A percentile compares a stretch with the other conserved stretches of the same genome.
These are phyloP conservation scores for Parasarocladium wereldwijsianum DNA, from an alignment of 2,329 filamentous ascomycete species.

Conservation along the genomic window DNA sequence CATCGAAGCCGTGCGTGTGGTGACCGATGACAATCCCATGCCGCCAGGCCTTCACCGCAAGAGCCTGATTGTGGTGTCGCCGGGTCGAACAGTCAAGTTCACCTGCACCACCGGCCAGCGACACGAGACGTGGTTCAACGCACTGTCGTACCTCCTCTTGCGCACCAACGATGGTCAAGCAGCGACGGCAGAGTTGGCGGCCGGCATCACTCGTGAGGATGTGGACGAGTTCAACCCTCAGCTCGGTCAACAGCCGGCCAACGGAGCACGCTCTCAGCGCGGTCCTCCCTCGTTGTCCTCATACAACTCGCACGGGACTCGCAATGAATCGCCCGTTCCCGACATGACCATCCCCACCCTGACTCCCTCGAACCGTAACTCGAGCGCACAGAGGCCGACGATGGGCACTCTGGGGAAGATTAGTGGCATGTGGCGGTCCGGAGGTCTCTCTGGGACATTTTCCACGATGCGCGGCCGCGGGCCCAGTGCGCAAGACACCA, in stretches of 20 bases:
- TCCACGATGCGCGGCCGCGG: conserved; percentile 39
- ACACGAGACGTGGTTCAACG: conserved; percentile 98
- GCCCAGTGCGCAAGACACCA: conserved; percentile 24
- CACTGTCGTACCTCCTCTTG: conserved; percentile 79
- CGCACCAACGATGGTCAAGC: conserved; percentile 54
- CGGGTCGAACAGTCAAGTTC: conserved; percentile 80
- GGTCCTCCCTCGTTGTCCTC: conserved; percentile 58
- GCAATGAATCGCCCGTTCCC: conserved; percentile 44
- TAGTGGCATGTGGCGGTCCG: conserved; percentile 43
- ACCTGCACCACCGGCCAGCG: conserved; percentile 87
- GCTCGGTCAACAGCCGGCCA: conserved; percentile 18
- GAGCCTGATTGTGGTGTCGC: conserved; percentile 80
- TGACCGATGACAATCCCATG: conserved; percentile 88
- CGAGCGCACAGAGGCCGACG: conserved; percentile 16
- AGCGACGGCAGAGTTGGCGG: conserved; percentile 43
- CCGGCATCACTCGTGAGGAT: conserved; percentile 45
- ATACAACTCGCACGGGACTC: conserved; percentile 60
- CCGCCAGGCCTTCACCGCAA: conserved; percentile 90
- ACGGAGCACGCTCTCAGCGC: conserved; percentile 31
- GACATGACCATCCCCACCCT: conserved; percentile 40
- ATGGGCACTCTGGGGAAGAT: conserved; percentile 40
- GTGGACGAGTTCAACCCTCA: conserved; percentile 72
- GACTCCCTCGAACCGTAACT: conserved; percentile 29
- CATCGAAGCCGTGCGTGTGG: conserved; percentile 84
- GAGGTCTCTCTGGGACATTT: conserved; percentile 31